Percentiles rank a stretch among this genome's conserved stretches.
Conservation (phyloP, 192 early-diverging fungal genomes). For the Umbelopsis vinacea region DNA sequence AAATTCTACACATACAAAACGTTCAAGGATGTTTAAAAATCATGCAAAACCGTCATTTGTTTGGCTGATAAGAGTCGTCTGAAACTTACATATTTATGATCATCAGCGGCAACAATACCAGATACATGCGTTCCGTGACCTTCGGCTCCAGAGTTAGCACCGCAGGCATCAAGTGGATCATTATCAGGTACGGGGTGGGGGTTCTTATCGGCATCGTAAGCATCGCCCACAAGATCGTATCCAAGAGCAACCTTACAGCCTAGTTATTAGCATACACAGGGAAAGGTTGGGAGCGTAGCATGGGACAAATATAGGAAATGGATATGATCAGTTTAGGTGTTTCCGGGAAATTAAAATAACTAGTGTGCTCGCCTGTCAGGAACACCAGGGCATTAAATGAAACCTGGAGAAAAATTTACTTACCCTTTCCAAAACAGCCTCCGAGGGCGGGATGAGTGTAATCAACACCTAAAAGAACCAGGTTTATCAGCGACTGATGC, state of each 20-base stretch:
- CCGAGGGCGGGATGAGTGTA: constrained; percentile 70
- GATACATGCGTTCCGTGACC: constrained; percentile 76
- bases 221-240: constrained; percentile 69
- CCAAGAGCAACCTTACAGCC: constrained; percentile 63
- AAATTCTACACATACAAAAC: constrained; percentile 47
- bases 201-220: constrained; percentile 33
- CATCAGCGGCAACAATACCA: constrained; percentile 61
- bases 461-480: constrained; percentile 45
- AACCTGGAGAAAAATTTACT: neutral
- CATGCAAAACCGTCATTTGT: neutral
- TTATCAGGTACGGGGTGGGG: constrained; percentile 30
- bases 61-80: neutral
- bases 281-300: neutral
- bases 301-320: neutral
- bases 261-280: neutral
- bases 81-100: constrained; percentile 39
- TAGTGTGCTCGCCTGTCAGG: too few relatives aligned
- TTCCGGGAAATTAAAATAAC: neutral
- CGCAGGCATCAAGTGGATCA: constrained; percentile 60
- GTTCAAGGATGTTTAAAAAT: neutral
- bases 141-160: constrained; percentile 22
- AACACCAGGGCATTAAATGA: neutral
- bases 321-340: neutral
- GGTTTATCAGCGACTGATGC: neutral
- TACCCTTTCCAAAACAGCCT: constrained; percentile 57